Percentiles rank a stretch among this genome's conserved stretches.
Conservation (phyloP, 1,284 basidiomycete species). For the Malassezia slooffiae region DNA sequence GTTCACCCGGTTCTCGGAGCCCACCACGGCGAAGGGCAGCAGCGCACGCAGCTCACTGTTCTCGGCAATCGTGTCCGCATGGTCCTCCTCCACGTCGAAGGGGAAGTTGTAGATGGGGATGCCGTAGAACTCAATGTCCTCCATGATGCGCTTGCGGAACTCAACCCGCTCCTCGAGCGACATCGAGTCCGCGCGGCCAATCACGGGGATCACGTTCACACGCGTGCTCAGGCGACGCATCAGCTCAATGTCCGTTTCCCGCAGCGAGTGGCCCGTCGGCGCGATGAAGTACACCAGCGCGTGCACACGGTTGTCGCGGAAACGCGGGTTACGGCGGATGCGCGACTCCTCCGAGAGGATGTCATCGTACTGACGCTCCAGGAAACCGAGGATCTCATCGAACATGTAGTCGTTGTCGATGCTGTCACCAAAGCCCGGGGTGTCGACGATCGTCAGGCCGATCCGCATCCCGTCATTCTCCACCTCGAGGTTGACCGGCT, state of each 20-base stretch:
- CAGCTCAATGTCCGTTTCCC: conserved; percentile 88
- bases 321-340: conserved; percentile 98
- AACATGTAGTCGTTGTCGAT: conserved; percentile 79
- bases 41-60: conserved; percentile 53
- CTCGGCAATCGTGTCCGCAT: conserved; percentile 95
- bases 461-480: conserved; percentile 98
- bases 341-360: conserved; percentile 96
- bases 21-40: conserved; percentile 85
- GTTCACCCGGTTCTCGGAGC: conserved; percentile 91
- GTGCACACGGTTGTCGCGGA: conserved; percentile 82
- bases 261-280: conserved; percentile 74
- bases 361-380: conserved; percentile 98
- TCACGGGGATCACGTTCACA: conserved; percentile 97
- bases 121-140: conserved; percentile 96
- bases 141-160: conserved; percentile 97
- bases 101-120: conserved; percentile 99
- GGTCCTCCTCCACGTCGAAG: conserved; percentile 93
- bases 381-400: conserved; percentile 80
- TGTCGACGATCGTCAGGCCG: conserved; percentile 94
- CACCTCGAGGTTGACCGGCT: conserved; percentile 88
- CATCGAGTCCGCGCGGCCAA: conserved; percentile 92
- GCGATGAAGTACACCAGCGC: conserved; percentile 97
- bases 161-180: conserved; percentile 56
- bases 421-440: conserved; percentile 96
- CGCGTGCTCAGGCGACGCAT: conserved; percentile 42